These are phyloP conservation scores for Suhomyces coccinellae DNA, from an alignment of 1,139 yeast species.

Conservation along the genomic window DNA sequence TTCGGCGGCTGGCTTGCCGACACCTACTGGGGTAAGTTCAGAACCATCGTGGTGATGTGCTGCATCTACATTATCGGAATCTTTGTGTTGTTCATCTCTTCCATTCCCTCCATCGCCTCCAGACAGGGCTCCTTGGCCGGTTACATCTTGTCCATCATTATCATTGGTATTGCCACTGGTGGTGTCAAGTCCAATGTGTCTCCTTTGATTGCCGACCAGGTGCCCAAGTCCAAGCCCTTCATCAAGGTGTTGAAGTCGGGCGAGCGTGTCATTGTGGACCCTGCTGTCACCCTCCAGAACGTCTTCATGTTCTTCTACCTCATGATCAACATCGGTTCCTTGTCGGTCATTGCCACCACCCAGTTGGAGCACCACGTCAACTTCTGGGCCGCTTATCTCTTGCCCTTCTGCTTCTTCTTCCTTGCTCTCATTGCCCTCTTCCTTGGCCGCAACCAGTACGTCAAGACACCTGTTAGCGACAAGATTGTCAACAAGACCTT, in stretches of 20 bases:
- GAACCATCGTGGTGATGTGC: slow-evolving; percentile 46
- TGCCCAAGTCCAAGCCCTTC: slow-evolving; percentile 35
- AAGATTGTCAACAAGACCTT: slow-evolving; percentile 21
- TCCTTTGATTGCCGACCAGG: slow-evolving; percentile 25
- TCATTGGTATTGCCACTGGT: slow-evolving; percentile 67
- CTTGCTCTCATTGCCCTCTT: slow-evolving; percentile 18
- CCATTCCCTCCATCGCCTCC: slow-evolving; percentile 64
- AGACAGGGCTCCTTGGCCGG: slow-evolving; percentile 49
- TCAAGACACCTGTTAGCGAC: slow-evolving; percentile 22
- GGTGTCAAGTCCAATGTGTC: slow-evolving; percentile 24
- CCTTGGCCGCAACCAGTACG: slow-evolving; percentile 21
- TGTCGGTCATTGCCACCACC: slow-evolving; percentile 45
- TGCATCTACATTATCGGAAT: slow-evolving; percentile 62
- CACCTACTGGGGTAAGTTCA: slow-evolving; percentile 23
- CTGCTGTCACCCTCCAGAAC: slow-evolving; percentile 42
- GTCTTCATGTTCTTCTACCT: slow-evolving; percentile 46
- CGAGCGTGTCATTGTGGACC: slow-evolving; percentile 42
- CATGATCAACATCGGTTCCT: slow-evolving; percentile 44
- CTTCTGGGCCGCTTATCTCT: slow-evolving; percentile 44
- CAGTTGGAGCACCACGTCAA: slow-evolving; percentile 39
- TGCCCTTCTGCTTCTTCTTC: slow-evolving; percentile 23
- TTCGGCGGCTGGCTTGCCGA: slow-evolving; percentile 27
- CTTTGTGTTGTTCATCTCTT: slow-evolving; percentile 63
- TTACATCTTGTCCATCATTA: slow-evolving; percentile 58
- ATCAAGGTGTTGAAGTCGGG: slow-evolving; percentile 38